A percentile compares a stretch with the other conserved stretches of the same genome.
phyloP scores from a whole-genome alignment of 257 asterid species.

The Verbena officinalis region DNA sequence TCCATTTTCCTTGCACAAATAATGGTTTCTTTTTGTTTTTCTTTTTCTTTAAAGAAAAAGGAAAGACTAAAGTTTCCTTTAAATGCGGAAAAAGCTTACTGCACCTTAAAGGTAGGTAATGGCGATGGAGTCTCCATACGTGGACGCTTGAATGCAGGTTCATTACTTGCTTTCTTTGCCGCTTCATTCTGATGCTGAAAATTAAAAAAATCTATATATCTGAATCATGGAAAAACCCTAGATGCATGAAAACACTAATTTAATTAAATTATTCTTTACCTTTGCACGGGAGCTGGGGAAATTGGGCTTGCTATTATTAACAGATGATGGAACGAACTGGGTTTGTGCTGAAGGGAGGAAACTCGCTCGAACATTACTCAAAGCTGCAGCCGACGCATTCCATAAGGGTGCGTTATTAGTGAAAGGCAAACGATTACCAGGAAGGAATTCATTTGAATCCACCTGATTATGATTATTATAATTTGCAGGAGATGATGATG shows the following conservation, averaged over 20 bases:
- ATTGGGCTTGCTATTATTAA: slow-evolving; percentile 13
- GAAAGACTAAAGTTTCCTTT: slow-evolving; percentile 32
- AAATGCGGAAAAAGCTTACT: slow-evolving; percentile 19
- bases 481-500: slow-evolving; percentile 23
- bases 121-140: slow-evolving; percentile 65
- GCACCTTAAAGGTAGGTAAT: slow-evolving; percentile 70
- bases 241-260: neutral
- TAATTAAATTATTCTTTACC: slow-evolving; percentile 23
- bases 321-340: slow-evolving; percentile 28
- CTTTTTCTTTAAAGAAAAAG: slow-evolving; percentile 32
- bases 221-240: slow-evolving; percentile 15
- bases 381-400: slow-evolving; percentile 27
- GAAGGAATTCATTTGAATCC: slow-evolving; percentile 34
- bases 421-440: slow-evolving; percentile 25
- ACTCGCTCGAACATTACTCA: slow-evolving; percentile 17
- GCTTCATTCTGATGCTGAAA: slow-evolving; percentile 29
- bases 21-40: neutral
- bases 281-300: slow-evolving; percentile 27
- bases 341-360: slow-evolving; percentile 31
- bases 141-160: slow-evolving; percentile 46
- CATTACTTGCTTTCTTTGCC: slow-evolving; percentile 42
- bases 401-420: slow-evolving; percentile 31
- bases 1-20: slow-evolving; percentile 38
- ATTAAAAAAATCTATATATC: neutral
- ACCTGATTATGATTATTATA: slow-evolving; percentile 19